These are phyloP conservation scores for Heteromeles arbutifolia DNA, from an alignment of 306 rosid genomes.

Conservation along the genomic window DNA sequence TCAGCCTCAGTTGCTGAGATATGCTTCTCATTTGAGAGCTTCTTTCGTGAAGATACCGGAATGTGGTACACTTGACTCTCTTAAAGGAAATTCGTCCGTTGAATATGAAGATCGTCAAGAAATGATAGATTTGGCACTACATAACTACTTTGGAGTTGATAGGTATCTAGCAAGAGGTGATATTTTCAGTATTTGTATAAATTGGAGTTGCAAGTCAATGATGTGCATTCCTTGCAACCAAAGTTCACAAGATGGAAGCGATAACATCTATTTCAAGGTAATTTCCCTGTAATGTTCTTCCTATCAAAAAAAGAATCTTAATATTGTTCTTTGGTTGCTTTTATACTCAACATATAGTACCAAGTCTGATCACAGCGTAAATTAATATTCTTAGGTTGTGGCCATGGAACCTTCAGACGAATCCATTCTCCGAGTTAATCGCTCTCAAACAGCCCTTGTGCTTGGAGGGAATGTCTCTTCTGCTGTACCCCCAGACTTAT, in stretches of 20 bases:
- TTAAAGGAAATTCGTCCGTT: constrained; percentile 47
- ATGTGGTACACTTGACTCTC: constrained; percentile 67
- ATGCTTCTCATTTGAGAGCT: constrained; percentile 75
- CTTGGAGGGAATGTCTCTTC: constrained; percentile 81
- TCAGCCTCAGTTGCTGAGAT: constrained; percentile 40
- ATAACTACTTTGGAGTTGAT: constrained; percentile 72
- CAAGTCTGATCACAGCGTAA: constrained; percentile 23
- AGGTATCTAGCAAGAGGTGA: constrained; percentile 74
- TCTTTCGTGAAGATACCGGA: constrained; percentile 80
- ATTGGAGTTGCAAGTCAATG: constrained; percentile 64
- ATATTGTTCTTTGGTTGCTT: not conserved
- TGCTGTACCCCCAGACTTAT: constrained; percentile 75
- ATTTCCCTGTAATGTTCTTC: not conserved
- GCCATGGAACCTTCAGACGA: constrained; percentile 92
- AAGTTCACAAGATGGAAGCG: constrained; percentile 24
- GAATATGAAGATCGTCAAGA: constrained; percentile 72
- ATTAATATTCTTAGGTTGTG: constrained; percentile 54
- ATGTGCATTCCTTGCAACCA: constrained; percentile 71
- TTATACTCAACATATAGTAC: not conserved
- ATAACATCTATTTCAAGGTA: constrained; percentile 79
- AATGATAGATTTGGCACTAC: constrained; percentile 69
- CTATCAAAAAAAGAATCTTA: not conserved
- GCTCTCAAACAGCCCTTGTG: constrained; percentile 72
- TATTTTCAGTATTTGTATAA: constrained; percentile 54
- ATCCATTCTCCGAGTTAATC: constrained; percentile 55